phyloP scores from a whole-genome alignment of 768 basidiomycete genomes.

The Vararia minispora region DNA sequence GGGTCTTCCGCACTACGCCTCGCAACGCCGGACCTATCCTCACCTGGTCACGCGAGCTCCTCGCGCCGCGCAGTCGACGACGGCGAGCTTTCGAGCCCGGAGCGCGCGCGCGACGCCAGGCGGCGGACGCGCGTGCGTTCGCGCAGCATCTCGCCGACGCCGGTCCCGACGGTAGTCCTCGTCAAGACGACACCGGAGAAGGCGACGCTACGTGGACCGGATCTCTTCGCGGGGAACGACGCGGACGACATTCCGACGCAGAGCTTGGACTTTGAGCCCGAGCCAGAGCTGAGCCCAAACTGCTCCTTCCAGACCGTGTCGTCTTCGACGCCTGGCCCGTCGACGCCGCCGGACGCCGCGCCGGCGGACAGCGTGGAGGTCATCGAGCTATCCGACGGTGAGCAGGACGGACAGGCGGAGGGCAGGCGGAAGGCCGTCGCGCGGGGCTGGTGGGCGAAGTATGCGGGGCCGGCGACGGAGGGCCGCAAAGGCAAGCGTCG shows the following conservation, averaged over 20 bases:
- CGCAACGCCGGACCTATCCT: conserved; percentile 53
- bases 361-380: not conserved
- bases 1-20: conserved; percentile 36
- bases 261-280: no score
- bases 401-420: conserved; percentile 13
- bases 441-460: conserved; percentile 41
- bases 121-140: not conserved
- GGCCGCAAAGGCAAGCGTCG: conserved; percentile 7
- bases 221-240: conserved; percentile 9
- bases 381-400: conserved; percentile 6
- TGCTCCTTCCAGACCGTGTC: conserved; percentile 8
- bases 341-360: conserved; percentile 6
- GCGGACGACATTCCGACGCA: conserved; percentile 12
- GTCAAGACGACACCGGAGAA: not conserved
- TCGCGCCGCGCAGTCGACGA: conserved; percentile 27
- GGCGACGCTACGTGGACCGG: conserved; percentile 1
- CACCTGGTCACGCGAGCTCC: conserved; percentile 28
- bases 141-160: not conserved
- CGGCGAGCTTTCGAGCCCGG: conserved; percentile 43
- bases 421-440: conserved; percentile 24
- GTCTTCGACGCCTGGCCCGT: conserved; percentile 11
- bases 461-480: conserved; percentile 24
- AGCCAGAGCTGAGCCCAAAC: conserved; percentile 1
- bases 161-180: conserved; percentile 3
- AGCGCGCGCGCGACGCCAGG: conserved; percentile 8